A percentile compares a stretch with the other conserved stretches of the same genome.
These are phyloP conservation scores for Nicotiana undulata DNA, from an alignment of 257 asterid genomes.

Conservation along the genomic window DNA sequence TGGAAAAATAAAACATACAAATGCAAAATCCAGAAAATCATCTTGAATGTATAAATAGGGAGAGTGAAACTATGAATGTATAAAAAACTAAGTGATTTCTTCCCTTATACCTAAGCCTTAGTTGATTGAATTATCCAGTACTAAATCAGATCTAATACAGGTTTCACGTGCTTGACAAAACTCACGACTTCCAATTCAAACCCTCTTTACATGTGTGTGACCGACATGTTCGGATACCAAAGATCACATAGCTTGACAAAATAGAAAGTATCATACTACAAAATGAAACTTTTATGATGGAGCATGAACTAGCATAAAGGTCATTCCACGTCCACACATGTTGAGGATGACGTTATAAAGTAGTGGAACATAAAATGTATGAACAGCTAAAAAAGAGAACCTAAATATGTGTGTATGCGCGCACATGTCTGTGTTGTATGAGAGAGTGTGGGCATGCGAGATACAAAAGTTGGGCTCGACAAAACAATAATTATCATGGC, in stretches of 20 bases:
- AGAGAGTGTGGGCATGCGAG: neutral
- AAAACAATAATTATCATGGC: neutral
- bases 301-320: neutral
- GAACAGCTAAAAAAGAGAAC: neutral
- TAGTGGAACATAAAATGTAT: neutral
- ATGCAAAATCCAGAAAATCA: neutral
- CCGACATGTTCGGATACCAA: neutral
- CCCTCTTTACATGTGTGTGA: neutral
- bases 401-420: too few species aligned
- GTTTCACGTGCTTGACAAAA: neutral
- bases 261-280: neutral
- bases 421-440: neutral
- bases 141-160: neutral
- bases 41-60: neutral
- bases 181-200: neutral
- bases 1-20: neutral
- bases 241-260: neutral
- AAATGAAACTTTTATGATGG: neutral
- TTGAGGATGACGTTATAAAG: neutral
- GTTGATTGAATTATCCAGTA: neutral
- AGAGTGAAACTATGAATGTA: neutral
- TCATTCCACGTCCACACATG: neutral
- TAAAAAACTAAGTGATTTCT: neutral
- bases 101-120: neutral
- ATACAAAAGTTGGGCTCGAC: neutral